phyloP scores from a whole-genome alignment of 352 stramenopile species.

The Phytophthora ramorum region DNA sequence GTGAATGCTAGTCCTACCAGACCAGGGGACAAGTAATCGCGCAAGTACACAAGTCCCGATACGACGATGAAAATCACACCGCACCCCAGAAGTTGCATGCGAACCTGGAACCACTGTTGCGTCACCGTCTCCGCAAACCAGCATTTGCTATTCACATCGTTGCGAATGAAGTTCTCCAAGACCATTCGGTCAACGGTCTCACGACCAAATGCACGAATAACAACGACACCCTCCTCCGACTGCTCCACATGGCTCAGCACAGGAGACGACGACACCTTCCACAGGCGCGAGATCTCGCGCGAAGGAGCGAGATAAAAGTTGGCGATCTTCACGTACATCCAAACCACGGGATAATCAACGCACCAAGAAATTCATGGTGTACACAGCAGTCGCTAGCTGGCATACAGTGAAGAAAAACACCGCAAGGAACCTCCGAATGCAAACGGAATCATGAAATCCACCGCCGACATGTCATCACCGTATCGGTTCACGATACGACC shows the following conservation, averaged over 20 bases:
- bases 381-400: conserved; percentile 76
- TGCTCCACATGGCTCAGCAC: conserved; percentile 45
- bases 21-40: conserved; percentile 56
- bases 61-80: conserved; percentile 48
- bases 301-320: conserved; percentile 49
- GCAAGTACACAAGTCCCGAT: conserved; percentile 43
- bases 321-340: conserved; percentile 73
- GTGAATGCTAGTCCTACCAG: conserved; percentile 89
- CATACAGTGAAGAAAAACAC: conserved; percentile 76
- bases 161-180: conserved; percentile 31
- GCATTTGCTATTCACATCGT: conserved; percentile 37
- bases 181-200: conserved; percentile 31
- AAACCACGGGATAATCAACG: conserved; percentile 83
- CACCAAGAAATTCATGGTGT: conserved; percentile 75
- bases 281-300: conserved; percentile 47
- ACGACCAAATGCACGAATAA: conserved; percentile 50
- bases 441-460: conserved; percentile 79
- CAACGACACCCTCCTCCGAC: conserved; percentile 39
- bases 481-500: conserved; percentile 93
- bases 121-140: conserved; percentile 41
- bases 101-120: conserved; percentile 54
- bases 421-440: conserved; percentile 48
- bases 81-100: conserved; percentile 61
- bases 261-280: conserved; percentile 46
- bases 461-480: conserved; percentile 85